Conservation (phyloP, 148 eudicot species). For the Pouteria glomerata region DNA sequence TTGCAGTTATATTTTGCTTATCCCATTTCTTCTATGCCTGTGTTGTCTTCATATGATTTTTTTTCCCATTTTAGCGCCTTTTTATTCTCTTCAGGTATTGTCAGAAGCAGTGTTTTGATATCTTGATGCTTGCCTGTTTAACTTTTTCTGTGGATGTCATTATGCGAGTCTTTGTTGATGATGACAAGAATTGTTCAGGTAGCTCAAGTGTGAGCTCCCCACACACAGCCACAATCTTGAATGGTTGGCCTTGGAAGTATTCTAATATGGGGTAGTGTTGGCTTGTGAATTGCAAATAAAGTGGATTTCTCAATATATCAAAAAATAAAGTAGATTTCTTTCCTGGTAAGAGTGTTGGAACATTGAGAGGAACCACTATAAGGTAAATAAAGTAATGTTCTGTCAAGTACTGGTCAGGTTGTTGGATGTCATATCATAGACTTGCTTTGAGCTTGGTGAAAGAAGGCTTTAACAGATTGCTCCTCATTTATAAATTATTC, state of each 20-base stretch:
- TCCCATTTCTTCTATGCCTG: background rate
- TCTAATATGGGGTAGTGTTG: background rate
- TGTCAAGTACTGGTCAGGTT: background rate
- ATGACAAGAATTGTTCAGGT: background rate
- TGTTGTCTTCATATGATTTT: background rate
- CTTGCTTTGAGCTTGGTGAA: background rate
- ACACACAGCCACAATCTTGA: background rate
- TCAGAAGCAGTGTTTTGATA: background rate
- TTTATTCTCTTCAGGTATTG: background rate
- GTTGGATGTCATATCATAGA: background rate
- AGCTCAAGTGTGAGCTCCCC: constrained; percentile 4
- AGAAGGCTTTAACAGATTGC: background rate
- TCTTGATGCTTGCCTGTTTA: background rate
- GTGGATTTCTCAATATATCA: no score
- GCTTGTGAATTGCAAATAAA: background rate
- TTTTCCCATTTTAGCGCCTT: background rate
- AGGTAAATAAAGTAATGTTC: background rate
- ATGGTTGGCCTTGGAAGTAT: background rate
- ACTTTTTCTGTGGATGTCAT: background rate
- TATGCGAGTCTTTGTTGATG: no score
- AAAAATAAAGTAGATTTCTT: no score
- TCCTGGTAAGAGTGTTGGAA: constrained; percentile 3
- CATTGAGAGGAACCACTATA: background rate
- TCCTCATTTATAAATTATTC: background rate
- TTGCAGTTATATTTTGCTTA: background rate